Base-by-base conservation (phyloP, 2,329 filamentous ascomycete species). In the Cladosporium sp. region DNA sequence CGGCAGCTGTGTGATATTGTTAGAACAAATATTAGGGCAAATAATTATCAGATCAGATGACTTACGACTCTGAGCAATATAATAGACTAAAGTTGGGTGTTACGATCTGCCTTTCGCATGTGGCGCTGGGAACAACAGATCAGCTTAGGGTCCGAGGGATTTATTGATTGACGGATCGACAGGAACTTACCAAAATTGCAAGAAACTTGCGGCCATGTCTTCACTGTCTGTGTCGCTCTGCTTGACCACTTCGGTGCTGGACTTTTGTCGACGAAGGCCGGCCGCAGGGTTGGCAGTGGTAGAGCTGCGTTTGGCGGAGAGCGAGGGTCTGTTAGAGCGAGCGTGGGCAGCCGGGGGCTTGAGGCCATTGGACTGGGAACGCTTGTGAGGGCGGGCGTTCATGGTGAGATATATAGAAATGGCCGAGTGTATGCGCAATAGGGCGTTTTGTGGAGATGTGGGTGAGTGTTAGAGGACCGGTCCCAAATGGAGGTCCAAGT, bases 61-160 rank as follows among this genome's bases (percentile, higher is more conserved):
- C 81, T 74, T 81, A 88, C 86, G 83, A 84, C 80, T 88, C 86
- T 61, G 86, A 88, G 79, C 87, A 89, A 75, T 89, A 89, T 54
- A 89, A 80, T 49, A 88, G 81, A 18, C 82, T 82, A 73, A 86
- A 85, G 75, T 84, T 84, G 18, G 87, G 87, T 36, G 84, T 82
- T 63, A 86, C 83, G 72, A 89, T 89, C 78, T 89, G 87, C 75
- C 84, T 87, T 76, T 89, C 87, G 76, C 87, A 89, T 73, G 84
- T 87, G 69, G 87, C 84, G 77, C 87, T 89, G 73, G 36, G 58
- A 69, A 21, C 36, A 69, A 38, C 36, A 57, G 49, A 60, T 66
- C 58, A 66, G 65, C 51, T 49, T 34, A 61, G 41, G 65, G 34
- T 44, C 36, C 47, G n/a, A 41, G 36, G 41, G 21, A 32, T 32